These are phyloP conservation scores for Penicillium occitanis DNA, from an alignment of 2,329 filamentous ascomycete species.

Conservation along the genomic window DNA sequence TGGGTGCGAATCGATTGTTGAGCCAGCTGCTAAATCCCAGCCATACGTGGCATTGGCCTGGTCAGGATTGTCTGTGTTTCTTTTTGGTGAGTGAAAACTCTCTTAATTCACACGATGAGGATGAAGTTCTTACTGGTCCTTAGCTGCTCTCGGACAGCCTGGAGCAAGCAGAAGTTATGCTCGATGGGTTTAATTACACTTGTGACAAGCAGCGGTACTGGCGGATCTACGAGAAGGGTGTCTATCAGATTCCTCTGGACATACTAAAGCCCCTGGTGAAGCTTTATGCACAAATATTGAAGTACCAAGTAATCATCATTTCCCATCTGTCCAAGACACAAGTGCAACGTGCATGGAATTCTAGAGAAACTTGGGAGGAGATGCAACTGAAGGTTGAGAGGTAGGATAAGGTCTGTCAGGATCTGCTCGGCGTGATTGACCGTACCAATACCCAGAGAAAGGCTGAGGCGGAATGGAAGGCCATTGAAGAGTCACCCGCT, in stretches of 20 bases:
- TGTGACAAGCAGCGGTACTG: slow-evolving; percentile 25
- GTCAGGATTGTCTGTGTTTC: slow-evolving; percentile 28
- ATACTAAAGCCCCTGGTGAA: slow-evolving; percentile 11
- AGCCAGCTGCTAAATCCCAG: slow-evolving; percentile 25
- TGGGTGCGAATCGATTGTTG: not conserved
- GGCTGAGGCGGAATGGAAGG: not conserved
- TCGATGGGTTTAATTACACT: slow-evolving; percentile 26
- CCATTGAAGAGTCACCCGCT: not conserved
- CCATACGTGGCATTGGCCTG: slow-evolving; percentile 30
- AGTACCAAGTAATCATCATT: slow-evolving; percentile 19
- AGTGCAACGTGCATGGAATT: slow-evolving; percentile 18
- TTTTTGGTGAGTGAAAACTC: slow-evolving; percentile 23
- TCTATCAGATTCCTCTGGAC: not conserved
- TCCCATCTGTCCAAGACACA: slow-evolving; percentile 15
- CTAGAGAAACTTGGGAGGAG: not conserved
- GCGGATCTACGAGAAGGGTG: slow-evolving; percentile 22
- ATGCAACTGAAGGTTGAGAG: not conserved
- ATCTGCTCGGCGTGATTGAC: not conserved
- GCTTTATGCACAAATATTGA: slow-evolving; percentile 29
- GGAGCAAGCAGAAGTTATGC: slow-evolving; percentile 25
- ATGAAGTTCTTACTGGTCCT: not conserved
- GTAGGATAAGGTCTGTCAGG: not conserved
- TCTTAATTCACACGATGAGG: not conserved
- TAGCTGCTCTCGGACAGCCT: slow-evolving; percentile 1
- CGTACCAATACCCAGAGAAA: not conserved